phyloP scores from a whole-genome alignment of 148 eudicot species.

The Rhododendron ovatum region DNA sequence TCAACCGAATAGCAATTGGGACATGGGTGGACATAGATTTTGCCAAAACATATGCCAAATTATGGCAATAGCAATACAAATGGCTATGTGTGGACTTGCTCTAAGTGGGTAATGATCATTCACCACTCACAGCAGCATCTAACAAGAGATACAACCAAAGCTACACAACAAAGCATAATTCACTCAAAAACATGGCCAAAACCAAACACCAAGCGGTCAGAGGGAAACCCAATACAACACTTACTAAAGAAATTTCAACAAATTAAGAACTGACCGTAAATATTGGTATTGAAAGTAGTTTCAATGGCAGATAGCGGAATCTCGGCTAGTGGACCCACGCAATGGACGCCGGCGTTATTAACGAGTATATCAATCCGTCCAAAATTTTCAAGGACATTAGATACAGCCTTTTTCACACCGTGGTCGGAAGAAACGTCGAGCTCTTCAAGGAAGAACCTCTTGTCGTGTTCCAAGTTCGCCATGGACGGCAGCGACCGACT shows the following conservation, averaged over 20 bases:
- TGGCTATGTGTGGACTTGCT: neutral
- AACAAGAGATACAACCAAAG: neutral
- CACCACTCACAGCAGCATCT: neutral
- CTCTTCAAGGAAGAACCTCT: conserved; percentile 45
- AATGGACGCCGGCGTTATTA: conserved; percentile 83
- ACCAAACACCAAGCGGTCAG: neutral
- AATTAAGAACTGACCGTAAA: conserved; percentile 42
- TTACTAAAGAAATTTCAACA: neutral
- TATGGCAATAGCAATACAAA: neutral
- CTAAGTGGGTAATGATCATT: neutral
- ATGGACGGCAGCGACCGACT: conserved; percentile 53
- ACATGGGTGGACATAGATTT: neutral
- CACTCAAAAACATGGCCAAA: neutral
- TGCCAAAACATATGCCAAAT: neutral
- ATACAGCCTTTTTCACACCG: conserved; percentile 43
- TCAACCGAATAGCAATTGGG: neutral
- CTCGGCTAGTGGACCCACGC: conserved; percentile 89
- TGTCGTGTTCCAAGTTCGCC: conserved; percentile 40
- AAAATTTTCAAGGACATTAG: conserved; percentile 43
- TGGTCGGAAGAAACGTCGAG: conserved; percentile 67
- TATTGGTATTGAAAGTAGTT: conserved; percentile 68
- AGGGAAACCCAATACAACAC: neutral
- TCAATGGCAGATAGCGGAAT: conserved; percentile 52
- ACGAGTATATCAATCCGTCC: conserved; percentile 71
- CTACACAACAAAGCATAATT: neutral